Percentiles rank a stretch among this genome's conserved stretches.
Conservation (phyloP, 306 rosid genomes). For the Datisca glomerata region DNA sequence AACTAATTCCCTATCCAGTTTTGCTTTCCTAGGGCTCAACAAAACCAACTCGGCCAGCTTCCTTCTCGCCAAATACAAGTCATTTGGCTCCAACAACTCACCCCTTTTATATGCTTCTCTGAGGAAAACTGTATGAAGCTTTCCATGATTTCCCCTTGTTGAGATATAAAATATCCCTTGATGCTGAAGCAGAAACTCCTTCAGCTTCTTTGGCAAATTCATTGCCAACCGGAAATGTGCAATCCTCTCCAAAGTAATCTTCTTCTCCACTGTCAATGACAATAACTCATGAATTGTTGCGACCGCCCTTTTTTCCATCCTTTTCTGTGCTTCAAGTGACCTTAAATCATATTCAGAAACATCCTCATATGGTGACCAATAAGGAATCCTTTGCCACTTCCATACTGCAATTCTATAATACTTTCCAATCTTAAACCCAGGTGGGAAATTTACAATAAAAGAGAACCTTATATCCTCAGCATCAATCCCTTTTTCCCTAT, state of each 20-base stretch:
- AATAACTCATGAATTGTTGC: constrained; percentile 76
- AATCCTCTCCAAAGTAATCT: constrained; percentile 75
- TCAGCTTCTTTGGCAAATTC: constrained; percentile 70
- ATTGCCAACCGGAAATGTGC: constrained; percentile 70
- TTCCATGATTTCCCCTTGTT: constrained; percentile 82
- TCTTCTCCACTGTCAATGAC: constrained; percentile 74
- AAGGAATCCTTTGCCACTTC: constrained; percentile 89
- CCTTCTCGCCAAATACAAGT: constrained; percentile 65
- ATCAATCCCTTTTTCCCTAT: constrained; percentile 60
- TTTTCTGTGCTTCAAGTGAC: constrained; percentile 77
- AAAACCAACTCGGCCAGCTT: constrained; percentile 63
- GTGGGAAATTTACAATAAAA: constrained; percentile 63
- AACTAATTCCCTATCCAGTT: constrained; percentile 55
- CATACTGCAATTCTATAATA: constrained; percentile 68
- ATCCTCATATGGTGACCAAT: constrained; percentile 89
- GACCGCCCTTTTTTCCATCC: constrained; percentile 79
- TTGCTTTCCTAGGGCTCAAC: constrained; percentile 61
- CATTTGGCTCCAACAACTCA: constrained; percentile 65
- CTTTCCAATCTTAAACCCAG: constrained; percentile 87
- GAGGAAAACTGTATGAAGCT: constrained; percentile 86
- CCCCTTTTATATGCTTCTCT: constrained; percentile 76
- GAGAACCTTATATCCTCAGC: constrained; percentile 74
- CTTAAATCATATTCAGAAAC: constrained; percentile 68
- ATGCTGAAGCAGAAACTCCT: constrained; percentile 84
- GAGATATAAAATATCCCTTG: constrained; percentile 87